Conservation (phyloP, 331 rosid species). For the Spiraea crenata region DNA sequence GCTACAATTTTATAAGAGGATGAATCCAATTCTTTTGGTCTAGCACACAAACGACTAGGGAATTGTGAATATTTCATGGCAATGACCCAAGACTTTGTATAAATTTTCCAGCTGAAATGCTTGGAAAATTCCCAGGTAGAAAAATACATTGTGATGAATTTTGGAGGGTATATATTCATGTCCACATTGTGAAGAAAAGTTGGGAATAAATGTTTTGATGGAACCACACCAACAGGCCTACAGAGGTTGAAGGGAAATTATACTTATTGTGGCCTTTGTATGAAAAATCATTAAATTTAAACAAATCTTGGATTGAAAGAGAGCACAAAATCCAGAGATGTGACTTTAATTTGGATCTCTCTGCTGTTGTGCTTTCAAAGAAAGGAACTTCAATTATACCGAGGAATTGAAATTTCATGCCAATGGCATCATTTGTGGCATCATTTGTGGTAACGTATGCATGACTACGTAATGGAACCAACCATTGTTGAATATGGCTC, state of each 20-base stretch:
- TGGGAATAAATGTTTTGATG: neutral
- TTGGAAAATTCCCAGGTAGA: neutral
- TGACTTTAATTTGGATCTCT: neutral
- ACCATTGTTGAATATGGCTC: neutral
- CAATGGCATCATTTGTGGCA: neutral
- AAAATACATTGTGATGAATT: neutral
- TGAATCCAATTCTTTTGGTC: no score
- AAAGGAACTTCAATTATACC: neutral
- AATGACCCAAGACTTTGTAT: slow-evolving; percentile 9
- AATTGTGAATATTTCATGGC: no score
- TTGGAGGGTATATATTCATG: slow-evolving; percentile 3
- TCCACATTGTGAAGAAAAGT: neutral
- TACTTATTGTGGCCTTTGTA: neutral
- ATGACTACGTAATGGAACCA: neutral
- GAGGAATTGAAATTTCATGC: neutral
- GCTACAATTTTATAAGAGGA: neutral
- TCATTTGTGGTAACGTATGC: neutral
- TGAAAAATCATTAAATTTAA: neutral
- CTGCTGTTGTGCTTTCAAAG: slow-evolving; percentile 5
- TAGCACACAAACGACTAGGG: no score
- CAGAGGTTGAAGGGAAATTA: slow-evolving; percentile 1
- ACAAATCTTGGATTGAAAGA: neutral
- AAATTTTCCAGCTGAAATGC: neutral
- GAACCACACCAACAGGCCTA: neutral
- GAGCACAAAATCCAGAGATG: neutral